phyloP scores from a whole-genome alignment of 768 basidiomycete species.

The Lentinus brumalis region DNA sequence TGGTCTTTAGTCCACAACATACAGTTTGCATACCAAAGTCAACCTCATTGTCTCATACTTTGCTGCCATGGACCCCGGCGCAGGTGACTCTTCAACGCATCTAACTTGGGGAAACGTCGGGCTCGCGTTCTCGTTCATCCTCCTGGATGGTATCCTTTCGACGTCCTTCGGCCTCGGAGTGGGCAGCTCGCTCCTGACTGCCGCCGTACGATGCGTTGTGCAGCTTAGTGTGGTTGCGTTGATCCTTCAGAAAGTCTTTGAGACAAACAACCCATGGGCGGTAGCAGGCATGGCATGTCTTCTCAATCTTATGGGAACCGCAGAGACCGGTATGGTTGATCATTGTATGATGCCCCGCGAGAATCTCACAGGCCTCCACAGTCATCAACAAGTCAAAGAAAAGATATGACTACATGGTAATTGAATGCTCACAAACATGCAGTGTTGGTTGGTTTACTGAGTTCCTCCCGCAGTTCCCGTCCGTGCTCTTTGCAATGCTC shows the following conservation, averaged over 20 bases:
- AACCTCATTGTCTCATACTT: neutral
- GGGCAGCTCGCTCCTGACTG: slow-evolving; percentile 64
- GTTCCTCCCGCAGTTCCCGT: slow-evolving; percentile 54
- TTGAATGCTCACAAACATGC: neutral
- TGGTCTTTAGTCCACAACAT: neutral
- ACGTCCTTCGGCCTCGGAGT: slow-evolving; percentile 65
- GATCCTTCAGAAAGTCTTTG: slow-evolving; percentile 73
- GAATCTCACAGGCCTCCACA: slow-evolving; percentile 25
- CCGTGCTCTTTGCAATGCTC: slow-evolving; percentile 68
- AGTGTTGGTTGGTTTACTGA: neutral
- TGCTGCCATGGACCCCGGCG: slow-evolving; percentile 24
- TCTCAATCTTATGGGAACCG: slow-evolving; percentile 74
- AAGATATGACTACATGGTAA: slow-evolving; percentile 74
- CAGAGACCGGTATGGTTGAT: slow-evolving; percentile 65
- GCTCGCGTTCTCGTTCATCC: slow-evolving; percentile 74
- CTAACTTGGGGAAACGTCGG: slow-evolving; percentile 76
- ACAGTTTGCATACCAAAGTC: neutral
- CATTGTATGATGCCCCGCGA: neutral
- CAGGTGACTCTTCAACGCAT: slow-evolving; percentile 25
- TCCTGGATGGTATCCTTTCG: slow-evolving; percentile 71
- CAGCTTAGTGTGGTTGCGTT: slow-evolving; percentile 78
- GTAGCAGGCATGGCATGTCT: slow-evolving; percentile 77
- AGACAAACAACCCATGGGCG: slow-evolving; percentile 71
- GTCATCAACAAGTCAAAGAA: slow-evolving; percentile 80
- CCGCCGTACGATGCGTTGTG: slow-evolving; percentile 72